A percentile compares a stretch with the other conserved stretches of the same genome.
These are phyloP conservation scores for Fusarium sp. DNA, from an alignment of 2,329 filamentous ascomycete species.

Conservation along the genomic window DNA sequence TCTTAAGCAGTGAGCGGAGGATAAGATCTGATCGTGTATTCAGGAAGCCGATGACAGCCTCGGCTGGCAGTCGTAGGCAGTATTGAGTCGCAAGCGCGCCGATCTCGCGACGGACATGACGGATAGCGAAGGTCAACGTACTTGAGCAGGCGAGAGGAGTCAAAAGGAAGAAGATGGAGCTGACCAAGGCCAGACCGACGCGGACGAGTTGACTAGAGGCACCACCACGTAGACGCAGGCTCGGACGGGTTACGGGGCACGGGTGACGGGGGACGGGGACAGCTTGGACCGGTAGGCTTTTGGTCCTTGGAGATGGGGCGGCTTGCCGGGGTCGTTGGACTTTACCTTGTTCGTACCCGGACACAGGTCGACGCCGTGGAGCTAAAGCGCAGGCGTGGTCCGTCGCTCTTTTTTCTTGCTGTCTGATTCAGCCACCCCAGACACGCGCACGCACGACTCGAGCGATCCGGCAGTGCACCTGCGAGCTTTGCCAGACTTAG, in stretches of 20 bases:
- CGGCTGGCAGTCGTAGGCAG: conserved; percentile 39
- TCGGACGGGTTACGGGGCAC: conserved; percentile 42
- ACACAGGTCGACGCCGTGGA: conserved; percentile 35
- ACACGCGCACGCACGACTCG: conserved; percentile 40
- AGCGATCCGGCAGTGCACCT: conserved; percentile 37
- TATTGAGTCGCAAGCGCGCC: conserved; percentile 46
- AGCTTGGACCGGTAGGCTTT: conserved; percentile 39
- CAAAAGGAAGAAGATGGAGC: conserved; percentile 28
- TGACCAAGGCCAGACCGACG: conserved; percentile 38
- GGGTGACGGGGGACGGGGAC: conserved; percentile 39
- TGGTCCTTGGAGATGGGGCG: conserved; percentile 43
- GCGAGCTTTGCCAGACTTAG: conserved; percentile 37
- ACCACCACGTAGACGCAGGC: conserved; percentile 36
- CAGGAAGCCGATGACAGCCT: conserved; percentile 42
- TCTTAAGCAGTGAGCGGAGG: conserved; percentile 24
- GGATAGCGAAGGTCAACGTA: conserved; percentile 30
- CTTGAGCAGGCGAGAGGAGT: conserved; percentile 26
- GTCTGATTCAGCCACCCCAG: conserved; percentile 47
- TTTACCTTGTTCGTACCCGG: conserved; percentile 38
- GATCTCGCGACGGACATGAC: conserved; percentile 48
- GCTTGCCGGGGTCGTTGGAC: conserved; percentile 43
- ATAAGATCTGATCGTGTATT: conserved; percentile 26
- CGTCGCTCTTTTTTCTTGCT: conserved; percentile 27
- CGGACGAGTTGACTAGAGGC: conserved; percentile 32
- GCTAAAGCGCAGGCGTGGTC: conserved; percentile 38